These are phyloP conservation scores for Ascochyta pisi DNA, from an alignment of 2,329 filamentous ascomycete species.

Conservation along the genomic window DNA sequence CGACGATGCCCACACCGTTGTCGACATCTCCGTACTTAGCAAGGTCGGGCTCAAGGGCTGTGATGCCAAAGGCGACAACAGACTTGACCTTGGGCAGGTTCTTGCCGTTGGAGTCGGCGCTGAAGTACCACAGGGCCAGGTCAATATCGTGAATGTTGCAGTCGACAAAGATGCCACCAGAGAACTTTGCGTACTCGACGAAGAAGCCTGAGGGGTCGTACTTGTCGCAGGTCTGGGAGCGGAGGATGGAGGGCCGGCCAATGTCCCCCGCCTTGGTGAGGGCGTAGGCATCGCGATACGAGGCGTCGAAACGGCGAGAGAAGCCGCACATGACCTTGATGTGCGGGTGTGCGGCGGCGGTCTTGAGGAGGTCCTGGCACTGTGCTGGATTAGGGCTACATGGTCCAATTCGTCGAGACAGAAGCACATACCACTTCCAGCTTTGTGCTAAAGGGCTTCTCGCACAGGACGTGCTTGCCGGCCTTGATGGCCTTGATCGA, in stretches of 20 bases:
- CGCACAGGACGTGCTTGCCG: constrained; percentile 64
- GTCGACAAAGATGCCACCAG: constrained; percentile 74
- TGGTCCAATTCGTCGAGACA: not conserved
- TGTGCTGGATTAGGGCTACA: constrained; percentile 34
- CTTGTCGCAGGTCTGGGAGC: constrained; percentile 72
- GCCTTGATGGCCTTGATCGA: constrained; percentile 63
- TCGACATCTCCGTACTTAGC: constrained; percentile 66
- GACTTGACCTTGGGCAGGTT: constrained; percentile 58
- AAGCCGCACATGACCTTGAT: constrained; percentile 73
- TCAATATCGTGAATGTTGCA: constrained; percentile 75
- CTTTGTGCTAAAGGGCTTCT: constrained; percentile 66
- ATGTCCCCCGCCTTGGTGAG: constrained; percentile 63
- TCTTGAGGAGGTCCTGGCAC: constrained; percentile 67
- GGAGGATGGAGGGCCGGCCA: constrained; percentile 66
- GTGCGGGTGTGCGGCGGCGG: constrained; percentile 61
- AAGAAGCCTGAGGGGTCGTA: constrained; percentile 71
- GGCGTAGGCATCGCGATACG: constrained; percentile 66
- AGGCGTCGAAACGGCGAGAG: constrained; percentile 70
- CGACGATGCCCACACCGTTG: constrained; percentile 69
- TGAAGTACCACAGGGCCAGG: constrained; percentile 68
- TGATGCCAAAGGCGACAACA: constrained; percentile 64
- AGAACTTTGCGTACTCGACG: constrained; percentile 69
- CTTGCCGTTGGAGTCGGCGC: constrained; percentile 24
- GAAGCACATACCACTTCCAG: constrained; percentile 61
- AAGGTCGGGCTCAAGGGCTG: constrained; percentile 65